phyloP scores from a whole-genome alignment of 257 asterid genomes.

The Solanum sejunctum region DNA sequence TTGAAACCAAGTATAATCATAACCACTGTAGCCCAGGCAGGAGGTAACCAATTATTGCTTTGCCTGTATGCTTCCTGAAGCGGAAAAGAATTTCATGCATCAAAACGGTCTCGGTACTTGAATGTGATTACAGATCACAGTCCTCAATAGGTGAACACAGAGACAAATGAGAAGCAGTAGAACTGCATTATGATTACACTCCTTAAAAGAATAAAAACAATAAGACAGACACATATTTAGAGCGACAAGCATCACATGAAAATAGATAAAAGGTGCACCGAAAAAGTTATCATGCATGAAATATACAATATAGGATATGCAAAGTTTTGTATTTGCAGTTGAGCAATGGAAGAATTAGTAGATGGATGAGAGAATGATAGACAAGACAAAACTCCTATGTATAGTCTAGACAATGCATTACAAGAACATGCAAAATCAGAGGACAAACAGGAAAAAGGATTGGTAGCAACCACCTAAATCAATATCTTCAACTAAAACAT shows the following conservation, averaged over 20 bases:
- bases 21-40: conserved; percentile 54
- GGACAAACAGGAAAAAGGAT: background rate
- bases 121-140: background rate
- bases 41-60: conserved; percentile 50
- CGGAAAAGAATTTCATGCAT: background rate
- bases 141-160: background rate
- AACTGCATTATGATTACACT: background rate
- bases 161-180: background rate
- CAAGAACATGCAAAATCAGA: background rate
- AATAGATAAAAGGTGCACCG: background rate
- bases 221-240: background rate
- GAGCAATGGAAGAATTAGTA: background rate
- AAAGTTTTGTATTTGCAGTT: background rate
- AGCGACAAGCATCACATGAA: background rate
- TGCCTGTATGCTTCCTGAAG: conserved; percentile 40
- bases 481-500: background rate
- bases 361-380: background rate
- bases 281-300: background rate
- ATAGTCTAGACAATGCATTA: background rate
- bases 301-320: background rate
- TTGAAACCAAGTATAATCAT: conserved; percentile 53
- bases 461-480: background rate
- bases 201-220: background rate
- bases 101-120: background rate
- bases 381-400: background rate